Conservation (phyloP, 1,284 basidiomycete genomes). For the Pascua guehoae region DNA sequence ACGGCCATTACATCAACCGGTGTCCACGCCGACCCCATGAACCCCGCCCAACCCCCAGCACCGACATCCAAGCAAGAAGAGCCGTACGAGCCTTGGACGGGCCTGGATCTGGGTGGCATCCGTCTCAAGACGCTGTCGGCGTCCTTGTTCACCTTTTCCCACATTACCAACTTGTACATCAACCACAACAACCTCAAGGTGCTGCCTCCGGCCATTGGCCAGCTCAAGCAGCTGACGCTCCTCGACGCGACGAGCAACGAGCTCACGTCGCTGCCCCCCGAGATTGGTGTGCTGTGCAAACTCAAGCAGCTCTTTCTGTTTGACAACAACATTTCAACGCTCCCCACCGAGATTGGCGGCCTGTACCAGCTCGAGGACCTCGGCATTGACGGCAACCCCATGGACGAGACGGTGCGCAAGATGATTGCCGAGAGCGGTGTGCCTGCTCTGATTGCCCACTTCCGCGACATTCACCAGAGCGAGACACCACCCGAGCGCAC, state of each 20-base stretch:
- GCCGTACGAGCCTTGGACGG: conserved; percentile 64
- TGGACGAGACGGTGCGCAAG: conserved; percentile 71
- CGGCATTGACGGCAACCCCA: conserved; percentile 92
- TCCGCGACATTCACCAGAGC: conserved; percentile 62
- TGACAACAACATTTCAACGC: conserved; percentile 82
- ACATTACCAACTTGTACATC: conserved; percentile 91
- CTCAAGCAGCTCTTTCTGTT: conserved; percentile 92
- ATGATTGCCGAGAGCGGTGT: conserved; percentile 94
- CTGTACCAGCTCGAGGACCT: conserved; percentile 90
- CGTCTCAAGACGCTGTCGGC: conserved; percentile 84
- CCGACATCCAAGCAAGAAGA: conserved; percentile 37
- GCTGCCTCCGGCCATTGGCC: conserved; percentile 79
- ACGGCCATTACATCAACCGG: not conserved
- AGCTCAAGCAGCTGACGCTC: conserved; percentile 79
- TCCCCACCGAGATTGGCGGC: conserved; percentile 85
- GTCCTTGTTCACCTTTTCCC: conserved; percentile 83
- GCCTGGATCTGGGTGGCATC: conserved; percentile 94
- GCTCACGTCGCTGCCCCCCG: conserved; percentile 72
- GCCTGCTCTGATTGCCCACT: conserved; percentile 74
- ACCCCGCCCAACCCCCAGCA: conserved; percentile 30
- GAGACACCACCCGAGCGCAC: conserved; percentile 74
- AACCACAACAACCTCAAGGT: conserved; percentile 87
- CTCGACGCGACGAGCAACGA: conserved; percentile 92
- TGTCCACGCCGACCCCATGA: conserved; percentile 30
- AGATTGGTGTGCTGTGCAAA: conserved; percentile 85